A percentile compares a stretch with the other conserved stretches of the same genome.
phyloP scores from a whole-genome alignment of 1,139 yeast species.

The Kodamaea plutei region DNA sequence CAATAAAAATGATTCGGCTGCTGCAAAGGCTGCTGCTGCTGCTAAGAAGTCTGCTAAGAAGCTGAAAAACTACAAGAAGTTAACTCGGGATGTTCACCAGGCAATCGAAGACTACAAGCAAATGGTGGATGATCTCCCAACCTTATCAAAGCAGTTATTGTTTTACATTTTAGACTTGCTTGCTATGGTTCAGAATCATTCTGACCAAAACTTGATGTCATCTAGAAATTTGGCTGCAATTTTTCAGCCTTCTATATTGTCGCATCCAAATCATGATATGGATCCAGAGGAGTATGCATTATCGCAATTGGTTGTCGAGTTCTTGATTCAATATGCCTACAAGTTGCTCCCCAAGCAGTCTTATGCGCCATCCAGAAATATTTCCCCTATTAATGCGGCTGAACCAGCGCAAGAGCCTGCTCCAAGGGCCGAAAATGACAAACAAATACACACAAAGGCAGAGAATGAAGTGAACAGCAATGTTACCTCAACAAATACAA shows the following conservation, averaged over 20 bases:
- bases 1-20: constrained; percentile 3
- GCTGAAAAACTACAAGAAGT: constrained; percentile 32
- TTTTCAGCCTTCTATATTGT: constrained; percentile 89
- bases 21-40: constrained; percentile 13
- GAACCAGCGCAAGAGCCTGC: constrained; percentile 3
- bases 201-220: constrained; percentile 82
- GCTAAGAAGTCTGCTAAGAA: constrained; percentile 16
- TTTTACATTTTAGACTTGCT: constrained; percentile 84
- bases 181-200: constrained; percentile 78
- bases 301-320: constrained; percentile 83
- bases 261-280: constrained; percentile 91
- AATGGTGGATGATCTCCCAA: constrained; percentile 65
- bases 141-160: constrained; percentile 72
- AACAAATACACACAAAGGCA: background rate
- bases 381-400: background rate
- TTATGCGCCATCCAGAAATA: constrained; percentile 1
- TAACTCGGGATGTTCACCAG: constrained; percentile 58
- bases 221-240: constrained; percentile 92
- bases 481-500: constrained; percentile 18
- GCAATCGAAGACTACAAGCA: constrained; percentile 70
- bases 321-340: constrained; percentile 81
- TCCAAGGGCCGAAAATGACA: background rate
- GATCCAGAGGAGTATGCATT: constrained; percentile 87
- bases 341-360: constrained; percentile 56
- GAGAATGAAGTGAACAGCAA: constrained; percentile 7